Conservation (phyloP, 345 rosid genomes). For the Balakata baccata region DNA sequence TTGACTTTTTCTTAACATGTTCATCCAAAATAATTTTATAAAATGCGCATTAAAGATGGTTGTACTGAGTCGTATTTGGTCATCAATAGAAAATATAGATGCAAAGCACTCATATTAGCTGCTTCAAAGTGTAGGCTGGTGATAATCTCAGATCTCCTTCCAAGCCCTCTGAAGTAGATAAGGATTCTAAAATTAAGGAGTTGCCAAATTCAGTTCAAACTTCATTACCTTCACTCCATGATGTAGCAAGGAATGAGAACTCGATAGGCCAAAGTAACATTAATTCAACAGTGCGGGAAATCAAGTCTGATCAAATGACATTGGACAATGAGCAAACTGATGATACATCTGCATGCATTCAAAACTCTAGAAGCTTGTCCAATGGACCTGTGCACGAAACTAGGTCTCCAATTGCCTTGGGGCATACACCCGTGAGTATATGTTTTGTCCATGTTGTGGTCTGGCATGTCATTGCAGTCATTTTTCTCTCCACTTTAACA, state of each 20-base stretch:
- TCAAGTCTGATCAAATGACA: conserved; percentile 35
- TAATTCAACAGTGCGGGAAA: conserved; percentile 12
- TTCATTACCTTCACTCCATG: conserved; percentile 28
- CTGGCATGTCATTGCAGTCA: conserved; percentile 7
- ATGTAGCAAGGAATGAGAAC: conserved; percentile 28
- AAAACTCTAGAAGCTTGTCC: conserved; percentile 40
- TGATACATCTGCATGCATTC: conserved; percentile 27
- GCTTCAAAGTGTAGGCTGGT: conserved; percentile 42
- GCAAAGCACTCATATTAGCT: neutral
- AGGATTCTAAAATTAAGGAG: conserved; percentile 27
- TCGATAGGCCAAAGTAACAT: conserved; percentile 22
- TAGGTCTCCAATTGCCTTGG: conserved; percentile 45
- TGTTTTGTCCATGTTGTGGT: conserved; percentile 8
- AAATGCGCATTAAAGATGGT: neutral
- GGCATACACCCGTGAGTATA: conserved; percentile 71
- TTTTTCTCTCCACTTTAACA: conserved; percentile 9
- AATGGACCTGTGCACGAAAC: conserved; percentile 35
- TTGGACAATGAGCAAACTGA: conserved; percentile 27
- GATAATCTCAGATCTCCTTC: conserved; percentile 36
- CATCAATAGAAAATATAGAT: neutral
- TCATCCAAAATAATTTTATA: neutral
- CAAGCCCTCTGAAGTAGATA: conserved; percentile 36
- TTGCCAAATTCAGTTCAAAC: conserved; percentile 33
- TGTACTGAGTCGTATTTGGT: neutral
- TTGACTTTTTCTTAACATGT: conserved; percentile 19